These are phyloP conservation scores for thale cress (Arabidopsis thaliana) DNA, from an alignment of 345 rosid genomes.

Conservation along the genomic window DNA sequence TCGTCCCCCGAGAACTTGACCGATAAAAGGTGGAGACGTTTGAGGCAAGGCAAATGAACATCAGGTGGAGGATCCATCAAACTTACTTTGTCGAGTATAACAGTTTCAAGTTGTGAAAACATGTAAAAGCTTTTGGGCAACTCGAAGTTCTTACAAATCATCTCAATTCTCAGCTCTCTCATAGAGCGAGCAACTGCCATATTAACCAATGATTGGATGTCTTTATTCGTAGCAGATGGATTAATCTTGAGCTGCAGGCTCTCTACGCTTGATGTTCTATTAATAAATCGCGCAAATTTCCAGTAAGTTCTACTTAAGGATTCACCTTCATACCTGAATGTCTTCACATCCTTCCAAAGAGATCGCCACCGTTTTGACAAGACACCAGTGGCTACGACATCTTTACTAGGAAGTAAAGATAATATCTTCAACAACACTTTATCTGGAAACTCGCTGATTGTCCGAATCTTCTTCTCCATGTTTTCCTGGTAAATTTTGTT, in stretches of 20 bases:
- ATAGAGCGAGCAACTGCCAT: neutral
- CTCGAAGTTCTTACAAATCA: neutral
- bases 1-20: constrained; percentile 2
- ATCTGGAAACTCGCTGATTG: constrained; percentile 28
- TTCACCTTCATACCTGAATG: neutral
- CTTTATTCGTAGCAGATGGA: fast-evolving
- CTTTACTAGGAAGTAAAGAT: neutral
- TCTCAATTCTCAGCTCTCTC: constrained; percentile 22
- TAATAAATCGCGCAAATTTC: neutral
- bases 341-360: constrained; percentile 4
- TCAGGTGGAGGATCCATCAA: constrained; percentile 16
- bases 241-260: neutral
- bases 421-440: constrained; percentile 22
- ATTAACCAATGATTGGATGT: neutral
- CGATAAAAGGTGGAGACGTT: constrained; percentile 25
- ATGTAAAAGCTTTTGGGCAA: constrained; percentile 1
- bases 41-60: neutral
- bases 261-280: neutral
- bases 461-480: neutral
- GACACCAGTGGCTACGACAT: neutral
- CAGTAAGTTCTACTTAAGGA: neutral
- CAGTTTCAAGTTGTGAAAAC: constrained; percentile 5
- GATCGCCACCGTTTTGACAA: constrained; percentile 25
- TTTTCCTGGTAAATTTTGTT: too few relatives aligned
- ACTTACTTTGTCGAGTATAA: constrained; percentile 9